Evolutionary conservation across 208 protist genomes (phyloP), one percentile per base, ranked within the genome.

Genomic region (Trypanosoma rangeli): DNA sequence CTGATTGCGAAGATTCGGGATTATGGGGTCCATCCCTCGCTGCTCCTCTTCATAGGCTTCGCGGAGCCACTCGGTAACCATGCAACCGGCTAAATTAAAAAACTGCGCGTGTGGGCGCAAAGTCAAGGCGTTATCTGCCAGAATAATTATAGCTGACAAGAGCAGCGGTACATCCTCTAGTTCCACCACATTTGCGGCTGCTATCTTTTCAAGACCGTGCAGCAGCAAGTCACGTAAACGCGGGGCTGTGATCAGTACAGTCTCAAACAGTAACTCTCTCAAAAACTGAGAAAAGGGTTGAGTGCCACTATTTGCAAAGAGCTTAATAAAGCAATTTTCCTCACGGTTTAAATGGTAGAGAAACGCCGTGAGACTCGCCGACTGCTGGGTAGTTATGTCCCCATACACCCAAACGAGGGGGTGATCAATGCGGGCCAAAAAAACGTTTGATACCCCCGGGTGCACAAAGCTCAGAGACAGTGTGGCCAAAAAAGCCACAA

Each of bases 381-480:
- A 56, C 74, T 85, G 9, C 70, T 79, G 68, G 80, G 85, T 82
- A 0, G 71, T 77, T 20, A 86, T 78, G 54, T 90, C 84, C 44
- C 87, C 86, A 39, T 88, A 95, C 24, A 93, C 82, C n/a, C 82
- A 75, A 62, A 79, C 73, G 26, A 93, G 74, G 4, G 87, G 84
- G 63, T 95, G 90, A 65, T 90, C 80, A 46, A 93, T 62, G 15
- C 73, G 77, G 0, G 83, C 74, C 16, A 95, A 74, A 42, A 92
- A 92, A 22, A 60, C 70, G 50, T 94, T 93, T 22, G 81, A 86
- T 46, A 93, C 73, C 31, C 90, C 94, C 5, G 87, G 86, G 58
- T 98, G 92, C 8, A 84, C 80, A 16, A 97, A 78, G 62, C 95
- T 88, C 29, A 94, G 35, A 24, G 73, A 71, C 20, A 96, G 76